Evolutionary conservation across 1,284 basidiomycete genomes (phyloP), one percentile per base, ranked within the genome.

Genomic region (Rhodofomes roseus): DNA sequence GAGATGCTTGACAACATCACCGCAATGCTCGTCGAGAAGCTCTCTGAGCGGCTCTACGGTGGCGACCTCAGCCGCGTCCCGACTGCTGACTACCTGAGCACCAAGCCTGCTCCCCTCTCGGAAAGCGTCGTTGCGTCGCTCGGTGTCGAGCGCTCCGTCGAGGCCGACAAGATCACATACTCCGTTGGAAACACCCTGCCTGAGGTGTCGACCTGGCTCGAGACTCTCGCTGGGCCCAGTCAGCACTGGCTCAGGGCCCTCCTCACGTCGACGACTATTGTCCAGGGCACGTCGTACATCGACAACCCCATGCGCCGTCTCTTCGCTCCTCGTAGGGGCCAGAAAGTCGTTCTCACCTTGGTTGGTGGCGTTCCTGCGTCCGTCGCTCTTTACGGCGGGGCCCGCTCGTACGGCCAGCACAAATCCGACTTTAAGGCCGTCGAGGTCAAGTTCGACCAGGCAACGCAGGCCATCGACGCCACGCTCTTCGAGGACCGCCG

Each of bases 1-100:
- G 92, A 96, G 51, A 81, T 99, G 65, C 85, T 99, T 55, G 94
- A 93, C 59, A 90, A 90, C 74, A 91, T 98, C 73, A 91, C 95
- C 70, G 76, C 82, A 31, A 78, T 81, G 31, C 89, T 99, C 56
- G 85, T 93, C 61, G 76, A 88, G 70, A 90, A 87, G 70, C 83
- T 98, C 55, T 81, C 98, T n/a, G 82, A 92, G 59, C 84, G 86
- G 59, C 86, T 84, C 66, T 98, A 99, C 74, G 81, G 74, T 63
- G 90, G 90, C 50, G 93, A 98, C 72, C 81, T 81, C 70, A 84
- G 79, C 64, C 85, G 85, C 63, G 84, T 99, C 37, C 96, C 97
- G 7, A 80, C 79, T 11, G 74, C 93, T 66, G 96, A 97, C 71
- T 99, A 96, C 75, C 87, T 99, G 58, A 89, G 90, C 55, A 79